A percentile compares a stretch with the other conserved stretches of the same genome.
Conservation (phyloP, 108 stramenopile species). For the Fragilaria crotonensis region DNA sequence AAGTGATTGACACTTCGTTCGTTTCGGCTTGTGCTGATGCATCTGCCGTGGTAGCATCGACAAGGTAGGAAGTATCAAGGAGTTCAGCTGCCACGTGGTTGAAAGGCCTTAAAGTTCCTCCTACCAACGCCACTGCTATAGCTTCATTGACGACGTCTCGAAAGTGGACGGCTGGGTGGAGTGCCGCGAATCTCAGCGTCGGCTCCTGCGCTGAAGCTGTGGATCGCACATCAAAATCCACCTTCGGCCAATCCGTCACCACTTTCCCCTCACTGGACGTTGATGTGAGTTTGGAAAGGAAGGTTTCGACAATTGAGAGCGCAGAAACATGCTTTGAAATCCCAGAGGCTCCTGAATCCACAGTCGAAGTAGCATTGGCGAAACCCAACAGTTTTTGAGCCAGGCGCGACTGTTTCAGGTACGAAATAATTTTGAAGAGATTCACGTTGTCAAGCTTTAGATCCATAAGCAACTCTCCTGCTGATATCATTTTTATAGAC, state of each 20-base stretch:
- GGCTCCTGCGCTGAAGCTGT: slow-evolving; percentile 6
- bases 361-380: slow-evolving; percentile 4
- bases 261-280: slow-evolving; percentile 62
- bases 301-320: slow-evolving; percentile 71
- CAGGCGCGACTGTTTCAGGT: slow-evolving; percentile 75
- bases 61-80: slow-evolving; percentile 45
- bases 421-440: slow-evolving; percentile 82
- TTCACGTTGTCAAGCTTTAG: slow-evolving; percentile 87
- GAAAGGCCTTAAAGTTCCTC: slow-evolving; percentile 95
- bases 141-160: slow-evolving; percentile 71
- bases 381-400: slow-evolving; percentile 87
- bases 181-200: slow-evolving; percentile 68
- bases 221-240: slow-evolving; percentile 14
- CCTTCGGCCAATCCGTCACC: slow-evolving; percentile 45
- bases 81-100: slow-evolving; percentile 84
- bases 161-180: slow-evolving; percentile 82
- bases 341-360: slow-evolving; percentile 7
- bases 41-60: slow-evolving; percentile 38
- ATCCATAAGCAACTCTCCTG: slow-evolving; percentile 72
- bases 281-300: slow-evolving; percentile 57
- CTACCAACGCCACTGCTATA: slow-evolving; percentile 89
- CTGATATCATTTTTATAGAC: slow-evolving; percentile 38
- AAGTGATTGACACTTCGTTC: not conserved
- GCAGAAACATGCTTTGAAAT: slow-evolving; percentile 75
- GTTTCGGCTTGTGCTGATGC: not conserved